Evolutionary conservation across 805 yeast species (phyloP).

Genomic region (Zygoascus bituminiphila): DNA sequence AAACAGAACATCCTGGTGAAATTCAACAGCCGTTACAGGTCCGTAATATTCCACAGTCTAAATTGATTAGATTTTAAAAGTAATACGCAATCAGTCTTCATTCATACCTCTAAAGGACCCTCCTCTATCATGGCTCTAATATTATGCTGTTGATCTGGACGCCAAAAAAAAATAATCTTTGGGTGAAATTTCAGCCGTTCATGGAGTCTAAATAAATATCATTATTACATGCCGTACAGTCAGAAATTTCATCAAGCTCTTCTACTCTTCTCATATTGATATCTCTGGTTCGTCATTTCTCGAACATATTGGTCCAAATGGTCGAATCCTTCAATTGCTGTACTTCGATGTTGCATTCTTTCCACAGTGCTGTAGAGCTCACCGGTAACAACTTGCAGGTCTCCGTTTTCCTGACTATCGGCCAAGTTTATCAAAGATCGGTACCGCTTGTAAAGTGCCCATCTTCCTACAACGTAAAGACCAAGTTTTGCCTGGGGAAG

Average conservation of each 20-base stretch:
- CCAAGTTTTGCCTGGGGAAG: slow-evolving; percentile 30
- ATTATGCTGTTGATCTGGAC: neutral
- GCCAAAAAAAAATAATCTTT: neutral
- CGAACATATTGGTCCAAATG: slow-evolving; percentile 28
- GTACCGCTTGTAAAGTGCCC: slow-evolving; percentile 2
- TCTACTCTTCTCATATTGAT: slow-evolving; percentile 13
- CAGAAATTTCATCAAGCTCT: neutral
- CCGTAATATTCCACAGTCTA: slow-evolving; percentile 27
- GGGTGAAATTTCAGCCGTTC: neutral
- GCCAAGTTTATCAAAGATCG: neutral
- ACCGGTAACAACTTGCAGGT: slow-evolving; percentile 23
- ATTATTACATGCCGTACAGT: neutral
- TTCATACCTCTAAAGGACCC: neutral
- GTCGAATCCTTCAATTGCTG: slow-evolving; percentile 25
- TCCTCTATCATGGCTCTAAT: neutral
- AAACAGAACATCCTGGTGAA: slow-evolving; percentile 34
- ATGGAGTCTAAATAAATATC: neutral
- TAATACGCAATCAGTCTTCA: neutral
- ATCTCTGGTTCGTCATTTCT: slow-evolving; percentile 26
- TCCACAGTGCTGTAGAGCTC: slow-evolving; percentile 24
- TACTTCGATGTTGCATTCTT: slow-evolving; percentile 11
- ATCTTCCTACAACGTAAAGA: slow-evolving; percentile 27
- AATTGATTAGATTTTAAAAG: neutral
- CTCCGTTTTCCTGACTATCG: neutral
- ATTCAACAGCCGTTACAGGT: slow-evolving; percentile 60